Base-by-base conservation (phyloP, 2,329 filamentous ascomycete genomes). In the Colletotrichum sidae region DNA sequence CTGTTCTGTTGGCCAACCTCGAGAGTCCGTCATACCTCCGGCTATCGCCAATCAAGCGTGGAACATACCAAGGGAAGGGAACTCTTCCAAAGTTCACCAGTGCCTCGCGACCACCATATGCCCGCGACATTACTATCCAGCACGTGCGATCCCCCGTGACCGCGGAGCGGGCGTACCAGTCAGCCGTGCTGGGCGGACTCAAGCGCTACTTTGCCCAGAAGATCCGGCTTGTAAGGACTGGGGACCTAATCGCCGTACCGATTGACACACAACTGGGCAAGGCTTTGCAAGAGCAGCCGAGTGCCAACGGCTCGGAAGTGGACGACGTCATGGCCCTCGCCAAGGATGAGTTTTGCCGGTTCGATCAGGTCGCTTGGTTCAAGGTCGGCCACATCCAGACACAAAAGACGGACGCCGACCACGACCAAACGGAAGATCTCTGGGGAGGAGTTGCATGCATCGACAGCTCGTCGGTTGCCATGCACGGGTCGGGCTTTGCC, bases 401-500 rank as follows among this genome's bases (percentile, higher is more conserved):
- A 6, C 81, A 81, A 73, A 88, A 80, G 70, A 77, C 73, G 70
- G 89, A 81, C 70, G 83, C 73, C 72, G 68, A 71, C 1, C 82
- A 86, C 8, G 86, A 87, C 12, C 82, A 87, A 2, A 85, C 86
- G 4, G 87, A 90, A 53, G 90, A 92, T 56, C 81, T 90, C 8
- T 99, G 96, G 96, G 93, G 93, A 42, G 92, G 92, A 1, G 89
- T 95, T 44, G 93, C 92, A 3, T 91, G 91, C 51, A 93, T 99
- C 53, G 95, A 98, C 75, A 92, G 92, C 49, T 87, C 90, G 7
- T 92, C 90, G 64, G 96, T 96, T 4, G 91, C 93, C 65, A 95
- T 98, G 84, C 92, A 94, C 64, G 94, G 97, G 73, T 94, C 94
- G 41, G 96, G 96, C 4, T 96, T 91, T 69, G 92, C 94, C 72